These are phyloP conservation scores for Cercophora sp. DNA, from an alignment of 495 filamentous ascomycete genomes.

Conservation along the genomic window DNA sequence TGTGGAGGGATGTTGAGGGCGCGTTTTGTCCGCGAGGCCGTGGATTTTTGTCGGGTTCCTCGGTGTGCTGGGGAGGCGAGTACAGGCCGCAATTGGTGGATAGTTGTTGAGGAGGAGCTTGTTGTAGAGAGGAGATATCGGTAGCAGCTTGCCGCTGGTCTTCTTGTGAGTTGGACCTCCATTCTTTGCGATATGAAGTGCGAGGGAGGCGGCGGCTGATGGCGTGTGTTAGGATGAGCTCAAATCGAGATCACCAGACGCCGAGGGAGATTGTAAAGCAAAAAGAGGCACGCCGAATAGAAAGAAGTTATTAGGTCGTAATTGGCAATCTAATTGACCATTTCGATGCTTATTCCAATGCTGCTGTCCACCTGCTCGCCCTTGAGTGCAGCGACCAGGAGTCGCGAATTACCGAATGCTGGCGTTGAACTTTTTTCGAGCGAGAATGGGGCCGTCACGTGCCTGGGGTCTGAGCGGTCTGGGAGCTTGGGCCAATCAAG, in stretches of 20 bases:
- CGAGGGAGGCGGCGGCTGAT: background rate
- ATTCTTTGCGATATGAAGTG: conserved; percentile 4
- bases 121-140: conserved; percentile 7
- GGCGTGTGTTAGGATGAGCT: background rate
- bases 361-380: conserved; percentile 14
- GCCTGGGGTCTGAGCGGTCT: background rate
- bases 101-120: background rate
- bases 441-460: conserved; percentile 7
- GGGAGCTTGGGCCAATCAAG: conserved; percentile 2
- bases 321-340: background rate
- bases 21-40: conserved; percentile 65
- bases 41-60: conserved; percentile 59
- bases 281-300: background rate
- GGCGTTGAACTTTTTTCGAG: conserved; percentile 12
- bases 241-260: background rate
- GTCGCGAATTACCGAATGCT: background rate
- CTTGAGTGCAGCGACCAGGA: conserved; percentile 4
- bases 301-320: background rate
- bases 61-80: conserved; percentile 35
- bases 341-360: conserved; percentile 5
- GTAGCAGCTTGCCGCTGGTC: conserved; percentile 21
- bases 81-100: conserved; percentile 31
- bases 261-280: background rate
- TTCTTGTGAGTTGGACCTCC: conserved; percentile 16
- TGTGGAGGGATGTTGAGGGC: conserved; percentile 70